Conservation (phyloP, 768 basidiomycete species). For the Sporobolomyces roseus region DNA sequence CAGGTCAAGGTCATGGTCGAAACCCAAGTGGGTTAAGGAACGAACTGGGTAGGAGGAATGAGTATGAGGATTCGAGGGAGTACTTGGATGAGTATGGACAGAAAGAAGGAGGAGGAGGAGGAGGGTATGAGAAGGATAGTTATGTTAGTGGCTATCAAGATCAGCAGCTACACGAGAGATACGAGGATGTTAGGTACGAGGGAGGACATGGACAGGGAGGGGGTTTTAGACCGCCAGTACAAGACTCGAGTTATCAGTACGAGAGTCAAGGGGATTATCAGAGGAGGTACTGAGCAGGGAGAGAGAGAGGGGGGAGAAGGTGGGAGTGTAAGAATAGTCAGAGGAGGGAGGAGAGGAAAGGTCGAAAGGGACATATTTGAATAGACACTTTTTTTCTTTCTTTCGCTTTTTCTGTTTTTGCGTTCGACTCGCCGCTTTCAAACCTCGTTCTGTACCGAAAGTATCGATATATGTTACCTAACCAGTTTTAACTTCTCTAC, state of each 20-base stretch:
- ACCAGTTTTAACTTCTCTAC: no score
- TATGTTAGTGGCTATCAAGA: conserved; percentile 4
- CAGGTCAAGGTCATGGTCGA: conserved; percentile 1
- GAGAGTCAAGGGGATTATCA: no score
- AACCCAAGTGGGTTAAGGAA: conserved; percentile 24
- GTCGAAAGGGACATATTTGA: no score
- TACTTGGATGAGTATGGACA: neutral
- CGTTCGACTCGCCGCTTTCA: no score
- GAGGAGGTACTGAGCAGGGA: no score
- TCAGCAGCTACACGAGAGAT: neutral
- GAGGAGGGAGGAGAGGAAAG: no score
- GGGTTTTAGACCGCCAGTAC: conserved; percentile 1
- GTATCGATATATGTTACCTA: no score
- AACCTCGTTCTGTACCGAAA: no score
- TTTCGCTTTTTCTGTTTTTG: neutral
- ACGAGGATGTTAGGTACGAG: neutral
- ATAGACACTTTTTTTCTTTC: conserved; percentile 10
- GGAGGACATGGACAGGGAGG: neutral
- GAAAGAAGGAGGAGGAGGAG: neutral
- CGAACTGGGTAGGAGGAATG: conserved; percentile 8
- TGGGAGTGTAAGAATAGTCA: no score
- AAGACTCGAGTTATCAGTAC: neutral
- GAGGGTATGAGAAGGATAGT: neutral
- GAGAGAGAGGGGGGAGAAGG: no score
- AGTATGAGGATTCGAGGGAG: neutral